phyloP scores from a whole-genome alignment of 2,329 filamentous ascomycete genomes.

The Dactylonectria estremocensis region DNA sequence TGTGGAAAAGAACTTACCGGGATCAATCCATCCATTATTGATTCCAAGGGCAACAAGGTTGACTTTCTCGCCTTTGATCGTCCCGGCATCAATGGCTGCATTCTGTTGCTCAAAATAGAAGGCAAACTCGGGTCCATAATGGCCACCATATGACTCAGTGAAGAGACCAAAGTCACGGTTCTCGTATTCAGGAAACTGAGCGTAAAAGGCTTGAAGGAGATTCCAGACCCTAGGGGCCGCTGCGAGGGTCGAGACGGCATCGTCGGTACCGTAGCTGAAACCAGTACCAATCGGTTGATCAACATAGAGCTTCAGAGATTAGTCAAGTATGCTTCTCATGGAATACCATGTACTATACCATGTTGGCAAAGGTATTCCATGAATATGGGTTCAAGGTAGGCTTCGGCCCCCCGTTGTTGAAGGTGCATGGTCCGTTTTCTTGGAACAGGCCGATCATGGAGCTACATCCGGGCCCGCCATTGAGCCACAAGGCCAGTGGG shows the following conservation, averaged over 20 bases:
- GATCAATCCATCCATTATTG: conserved; percentile 71
- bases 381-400: conserved; percentile 8
- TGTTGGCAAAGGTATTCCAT: conserved; percentile 11
- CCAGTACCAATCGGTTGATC: conserved; percentile 1
- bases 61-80: conserved; percentile 57
- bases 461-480: background rate
- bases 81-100: conserved; percentile 61
- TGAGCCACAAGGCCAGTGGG: background rate
- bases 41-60: conserved; percentile 68
- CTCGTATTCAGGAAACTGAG: conserved; percentile 74
- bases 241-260: conserved; percentile 2
- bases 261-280: conserved; percentile 8
- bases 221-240: conserved; percentile 9
- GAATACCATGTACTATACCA: background rate
- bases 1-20: conserved; percentile 38
- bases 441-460: conserved; percentile 9
- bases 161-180: conserved; percentile 70
- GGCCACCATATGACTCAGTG: conserved; percentile 69
- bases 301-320: conserved; percentile 2
- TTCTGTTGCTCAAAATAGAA: conserved; percentile 71
- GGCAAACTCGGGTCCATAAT: conserved; percentile 71
- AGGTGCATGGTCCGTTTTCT: conserved; percentile 3
- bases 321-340: background rate
- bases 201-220: conserved; percentile 64
- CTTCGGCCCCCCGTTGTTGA: background rate